A percentile compares a stretch with the other conserved stretches of the same genome.
Evolutionary conservation across 495 filamentous ascomycete species (phyloP).

Genomic region (Penicillium longicatenatum): DNA sequence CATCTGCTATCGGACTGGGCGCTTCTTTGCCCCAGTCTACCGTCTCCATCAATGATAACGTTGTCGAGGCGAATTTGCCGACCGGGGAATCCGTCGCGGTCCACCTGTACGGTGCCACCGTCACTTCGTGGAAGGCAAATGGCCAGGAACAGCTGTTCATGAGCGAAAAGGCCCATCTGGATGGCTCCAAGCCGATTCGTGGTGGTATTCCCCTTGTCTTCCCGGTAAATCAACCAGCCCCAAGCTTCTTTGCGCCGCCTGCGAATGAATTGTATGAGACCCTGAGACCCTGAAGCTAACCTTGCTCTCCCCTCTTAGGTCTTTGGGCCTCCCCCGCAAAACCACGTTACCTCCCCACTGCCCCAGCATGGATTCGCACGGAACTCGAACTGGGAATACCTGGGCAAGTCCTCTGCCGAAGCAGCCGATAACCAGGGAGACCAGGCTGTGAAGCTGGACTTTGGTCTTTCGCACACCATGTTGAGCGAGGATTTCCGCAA

Average conservation of each 20-base stretch:
- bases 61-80: constrained; percentile 72
- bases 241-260: not conserved
- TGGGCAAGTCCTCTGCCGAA: constrained; percentile 69
- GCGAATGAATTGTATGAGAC: not conserved
- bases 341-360: constrained; percentile 70
- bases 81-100: constrained; percentile 84
- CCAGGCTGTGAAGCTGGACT: constrained; percentile 84
- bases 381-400: constrained; percentile 67
- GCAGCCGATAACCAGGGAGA: constrained; percentile 58
- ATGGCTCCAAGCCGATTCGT: constrained; percentile 64
- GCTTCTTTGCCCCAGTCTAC: constrained; percentile 64
- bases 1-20: constrained; percentile 70
- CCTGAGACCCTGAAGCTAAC: constrained; percentile 14
- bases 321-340: constrained; percentile 79
- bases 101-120: constrained; percentile 87
- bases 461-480: constrained; percentile 76
- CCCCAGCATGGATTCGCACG: constrained; percentile 97
- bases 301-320: constrained; percentile 54
- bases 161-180: constrained; percentile 70
- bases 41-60: constrained; percentile 68
- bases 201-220: constrained; percentile 91
- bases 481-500: constrained; percentile 63
- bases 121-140: constrained; percentile 84
- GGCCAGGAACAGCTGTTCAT: constrained; percentile 89
- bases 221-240: constrained; percentile 59